Evolutionary conservation across 1,139 yeast genomes (phyloP).

Genomic region (Barnettozyma hawaiiensis): DNA sequence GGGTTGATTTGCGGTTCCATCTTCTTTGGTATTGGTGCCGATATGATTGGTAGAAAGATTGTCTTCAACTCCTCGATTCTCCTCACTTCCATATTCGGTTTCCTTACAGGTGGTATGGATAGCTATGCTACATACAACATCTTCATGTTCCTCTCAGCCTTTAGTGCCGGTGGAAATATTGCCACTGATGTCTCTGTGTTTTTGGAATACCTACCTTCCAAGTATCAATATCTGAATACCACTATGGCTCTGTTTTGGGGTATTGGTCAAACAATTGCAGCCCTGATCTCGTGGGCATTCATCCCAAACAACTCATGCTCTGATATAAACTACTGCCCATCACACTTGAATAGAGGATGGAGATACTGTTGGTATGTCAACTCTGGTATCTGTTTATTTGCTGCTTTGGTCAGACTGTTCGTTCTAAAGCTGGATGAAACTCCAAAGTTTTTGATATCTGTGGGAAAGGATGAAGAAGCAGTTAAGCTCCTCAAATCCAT

Average conservation of each 20-base stretch:
- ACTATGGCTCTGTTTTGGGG: slow-evolving; percentile 61
- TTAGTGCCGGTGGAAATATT: slow-evolving; percentile 56
- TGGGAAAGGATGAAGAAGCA: slow-evolving; percentile 50
- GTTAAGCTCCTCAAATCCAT: slow-evolving; percentile 33
- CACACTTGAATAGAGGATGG: slow-evolving; percentile 52
- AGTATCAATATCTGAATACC: slow-evolving; percentile 49
- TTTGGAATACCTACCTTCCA: slow-evolving; percentile 51
- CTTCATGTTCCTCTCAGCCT: slow-evolving; percentile 41
- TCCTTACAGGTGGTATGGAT: slow-evolving; percentile 46
- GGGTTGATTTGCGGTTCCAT: slow-evolving; percentile 55
- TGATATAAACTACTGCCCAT: slow-evolving; percentile 37
- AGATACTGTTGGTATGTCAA: slow-evolving; percentile 51
- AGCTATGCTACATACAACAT: slow-evolving; percentile 41
- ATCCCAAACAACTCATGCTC: slow-evolving; percentile 45
- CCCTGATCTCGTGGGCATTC: slow-evolving; percentile 52
- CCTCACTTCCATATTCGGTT: slow-evolving; percentile 45
- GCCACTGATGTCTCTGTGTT: slow-evolving; percentile 58
- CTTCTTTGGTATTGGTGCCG: slow-evolving; percentile 55
- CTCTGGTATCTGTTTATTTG: slow-evolving; percentile 46
- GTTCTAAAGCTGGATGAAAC: slow-evolving; percentile 47
- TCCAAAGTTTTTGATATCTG: slow-evolving; percentile 50
- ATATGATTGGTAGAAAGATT: slow-evolving; percentile 50
- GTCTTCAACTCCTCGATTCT: slow-evolving; percentile 53
- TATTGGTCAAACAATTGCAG: slow-evolving; percentile 53
- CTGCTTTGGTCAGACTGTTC: slow-evolving; percentile 43